phyloP scores from a whole-genome alignment of 2,329 filamentous ascomycete species.

The Cytospora mali region DNA sequence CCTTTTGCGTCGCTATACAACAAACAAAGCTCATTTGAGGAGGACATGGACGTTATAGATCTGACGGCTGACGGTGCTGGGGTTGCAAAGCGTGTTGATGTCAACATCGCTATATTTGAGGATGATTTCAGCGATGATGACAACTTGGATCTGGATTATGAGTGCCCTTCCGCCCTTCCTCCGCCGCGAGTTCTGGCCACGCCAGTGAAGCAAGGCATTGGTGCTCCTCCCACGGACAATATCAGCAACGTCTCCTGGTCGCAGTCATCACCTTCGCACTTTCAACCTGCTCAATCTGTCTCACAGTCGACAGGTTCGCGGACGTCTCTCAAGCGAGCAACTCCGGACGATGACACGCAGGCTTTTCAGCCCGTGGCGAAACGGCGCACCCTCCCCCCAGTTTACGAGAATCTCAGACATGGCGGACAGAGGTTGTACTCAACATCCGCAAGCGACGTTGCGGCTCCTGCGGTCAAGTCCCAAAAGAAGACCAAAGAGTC shows the following conservation, averaged over 20 bases:
- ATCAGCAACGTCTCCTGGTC: slow-evolving; percentile 67
- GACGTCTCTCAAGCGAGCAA: slow-evolving; percentile 47
- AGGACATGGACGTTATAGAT: slow-evolving; percentile 42
- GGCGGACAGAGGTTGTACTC: slow-evolving; percentile 37
- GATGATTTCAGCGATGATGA: slow-evolving; percentile 88
- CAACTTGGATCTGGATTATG: slow-evolving; percentile 70
- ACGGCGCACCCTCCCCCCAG: slow-evolving; percentile 67
- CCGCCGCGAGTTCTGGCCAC: slow-evolving; percentile 34
- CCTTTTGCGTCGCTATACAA: slow-evolving; percentile 48
- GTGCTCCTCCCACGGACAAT: slow-evolving; percentile 32
- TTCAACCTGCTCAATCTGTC: slow-evolving; percentile 39
- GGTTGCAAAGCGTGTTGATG: slow-evolving; percentile 32
- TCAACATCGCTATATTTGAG: slow-evolving; percentile 67
- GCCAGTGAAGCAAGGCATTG: slow-evolving; percentile 25
- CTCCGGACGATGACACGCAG: slow-evolving; percentile 38
- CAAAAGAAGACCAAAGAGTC: slow-evolving; percentile 39
- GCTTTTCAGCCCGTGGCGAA: slow-evolving; percentile 50
- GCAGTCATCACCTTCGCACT: slow-evolving; percentile 60
- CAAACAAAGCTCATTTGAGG: slow-evolving; percentile 52
- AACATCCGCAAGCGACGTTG: slow-evolving; percentile 31
- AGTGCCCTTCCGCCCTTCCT: slow-evolving; percentile 59
- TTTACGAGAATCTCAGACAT: slow-evolving; percentile 36
- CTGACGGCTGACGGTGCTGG: slow-evolving; percentile 37
- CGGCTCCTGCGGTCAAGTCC: slow-evolving; percentile 38
- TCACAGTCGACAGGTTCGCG: slow-evolving; percentile 26